These are phyloP conservation scores for Lablab purpureus DNA, from an alignment of 306 rosid species.

Conservation along the genomic window DNA sequence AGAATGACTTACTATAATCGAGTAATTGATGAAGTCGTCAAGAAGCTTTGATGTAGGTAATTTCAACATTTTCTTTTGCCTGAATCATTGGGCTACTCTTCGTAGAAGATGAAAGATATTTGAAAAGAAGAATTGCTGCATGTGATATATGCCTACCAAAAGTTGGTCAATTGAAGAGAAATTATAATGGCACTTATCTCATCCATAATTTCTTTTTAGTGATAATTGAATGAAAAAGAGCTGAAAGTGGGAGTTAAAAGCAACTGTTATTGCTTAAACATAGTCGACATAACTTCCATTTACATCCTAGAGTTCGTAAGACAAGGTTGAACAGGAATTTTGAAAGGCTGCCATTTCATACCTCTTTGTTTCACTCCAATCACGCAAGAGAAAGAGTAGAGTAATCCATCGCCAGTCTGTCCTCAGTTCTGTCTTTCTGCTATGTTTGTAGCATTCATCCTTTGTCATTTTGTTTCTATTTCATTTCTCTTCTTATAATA, in stretches of 20 bases:
- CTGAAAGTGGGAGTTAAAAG: slow-evolving; percentile 5
- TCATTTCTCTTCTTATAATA: too few species aligned
- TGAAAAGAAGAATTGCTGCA: slow-evolving; percentile 10
- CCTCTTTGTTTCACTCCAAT: neutral
- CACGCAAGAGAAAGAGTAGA: neutral
- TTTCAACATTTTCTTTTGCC: slow-evolving; percentile 15
- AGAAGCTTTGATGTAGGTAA: slow-evolving; percentile 70
- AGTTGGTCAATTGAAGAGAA: slow-evolving; percentile 22
- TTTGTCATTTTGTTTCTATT: neutral
- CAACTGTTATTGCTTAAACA: neutral
- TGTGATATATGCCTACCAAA: slow-evolving; percentile 3
- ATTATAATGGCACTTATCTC: slow-evolving; percentile 5
- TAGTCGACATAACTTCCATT: neutral
- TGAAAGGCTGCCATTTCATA: neutral
- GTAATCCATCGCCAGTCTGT: neutral
- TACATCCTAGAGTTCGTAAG: neutral
- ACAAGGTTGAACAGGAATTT: neutral
- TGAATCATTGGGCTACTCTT: slow-evolving; percentile 17
- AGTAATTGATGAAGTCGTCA: slow-evolving; percentile 76
- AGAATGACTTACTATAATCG: slow-evolving; percentile 89
- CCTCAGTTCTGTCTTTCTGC: neutral
- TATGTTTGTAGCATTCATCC: neutral
- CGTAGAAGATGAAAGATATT: slow-evolving; percentile 29
- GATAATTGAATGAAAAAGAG: slow-evolving; percentile 3
- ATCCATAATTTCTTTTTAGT: neutral